phyloP scores from a whole-genome alignment of 2,329 filamentous ascomycete species.

The Cercospora sesami region DNA sequence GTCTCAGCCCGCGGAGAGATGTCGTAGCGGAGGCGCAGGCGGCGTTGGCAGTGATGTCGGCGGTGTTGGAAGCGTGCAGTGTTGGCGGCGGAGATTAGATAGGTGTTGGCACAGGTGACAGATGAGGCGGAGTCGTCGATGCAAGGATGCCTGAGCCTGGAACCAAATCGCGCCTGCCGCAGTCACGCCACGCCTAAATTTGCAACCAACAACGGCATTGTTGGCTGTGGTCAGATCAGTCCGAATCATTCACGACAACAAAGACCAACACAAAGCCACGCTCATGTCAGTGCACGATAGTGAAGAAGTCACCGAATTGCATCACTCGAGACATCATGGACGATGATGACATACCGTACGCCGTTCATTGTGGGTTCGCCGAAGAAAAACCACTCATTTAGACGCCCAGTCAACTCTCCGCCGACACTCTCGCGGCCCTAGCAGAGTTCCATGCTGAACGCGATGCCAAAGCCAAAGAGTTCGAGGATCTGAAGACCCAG shows the following conservation, averaged over 20 bases:
- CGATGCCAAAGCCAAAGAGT: conserved; percentile 64
- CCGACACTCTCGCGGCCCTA: conserved; percentile 66
- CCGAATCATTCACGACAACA: not conserved
- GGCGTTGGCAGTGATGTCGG: conserved; percentile 5
- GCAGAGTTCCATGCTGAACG: conserved; percentile 73
- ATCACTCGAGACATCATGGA: conserved; percentile 20
- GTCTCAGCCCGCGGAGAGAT: not conserved
- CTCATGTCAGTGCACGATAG: not conserved
- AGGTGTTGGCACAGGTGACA: conserved; percentile 8
- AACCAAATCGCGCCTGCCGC: not conserved
- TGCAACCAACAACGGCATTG: not conserved
- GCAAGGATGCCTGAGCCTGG: conserved; percentile 2
- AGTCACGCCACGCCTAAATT: not conserved
- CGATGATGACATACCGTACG: conserved; percentile 31
- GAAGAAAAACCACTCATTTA: conserved; percentile 23
- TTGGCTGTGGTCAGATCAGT: not conserved
- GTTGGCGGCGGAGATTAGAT: conserved; percentile 6
- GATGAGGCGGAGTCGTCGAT: not conserved
- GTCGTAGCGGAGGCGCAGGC: not conserved
- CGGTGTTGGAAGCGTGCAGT: conserved; percentile 9
- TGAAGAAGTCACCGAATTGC: conserved; percentile 9
- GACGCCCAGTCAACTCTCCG: conserved; percentile 60
- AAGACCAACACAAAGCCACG: not conserved
- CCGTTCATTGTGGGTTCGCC: conserved; percentile 3
- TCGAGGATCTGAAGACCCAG: conserved; percentile 65